A percentile compares a stretch with the other conserved stretches of the same genome.
These are phyloP conservation scores for Lasiodiplodia hormozganensis DNA, from an alignment of 2,329 filamentous ascomycete genomes.

Conservation along the genomic window DNA sequence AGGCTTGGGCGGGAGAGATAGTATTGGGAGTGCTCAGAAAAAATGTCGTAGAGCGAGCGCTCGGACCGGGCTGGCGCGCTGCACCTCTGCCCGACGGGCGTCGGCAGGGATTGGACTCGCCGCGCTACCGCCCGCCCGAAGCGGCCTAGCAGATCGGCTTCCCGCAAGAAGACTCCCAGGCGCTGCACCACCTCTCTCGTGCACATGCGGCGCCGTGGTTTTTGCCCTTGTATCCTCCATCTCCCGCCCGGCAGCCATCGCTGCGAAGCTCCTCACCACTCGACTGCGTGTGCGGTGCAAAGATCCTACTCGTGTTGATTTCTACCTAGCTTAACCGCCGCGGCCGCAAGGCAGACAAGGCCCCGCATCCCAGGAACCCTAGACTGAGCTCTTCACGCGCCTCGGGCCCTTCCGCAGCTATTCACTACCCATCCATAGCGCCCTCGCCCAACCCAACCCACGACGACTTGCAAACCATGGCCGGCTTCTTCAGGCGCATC, in stretches of 20 bases:
- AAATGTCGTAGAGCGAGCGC: constrained; percentile 16
- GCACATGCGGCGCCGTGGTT: constrained; percentile 28
- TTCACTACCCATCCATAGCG: constrained; percentile 20
- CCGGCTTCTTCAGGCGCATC: constrained; percentile 88
- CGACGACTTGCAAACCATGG: constrained; percentile 64
- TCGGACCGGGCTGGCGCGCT: constrained; percentile 16
- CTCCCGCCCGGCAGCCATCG: constrained; percentile 21
- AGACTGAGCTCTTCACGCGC: constrained; percentile 28
- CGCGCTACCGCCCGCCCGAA: constrained; percentile 18
- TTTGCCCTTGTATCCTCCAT: constrained; percentile 26
- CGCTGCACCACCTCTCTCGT: constrained; percentile 27
- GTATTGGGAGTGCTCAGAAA: constrained; percentile 5
- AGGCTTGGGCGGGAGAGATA: neutral
- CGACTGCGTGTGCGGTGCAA: constrained; percentile 20
- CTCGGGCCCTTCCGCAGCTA: constrained; percentile 26
- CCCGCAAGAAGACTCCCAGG: constrained; percentile 24
- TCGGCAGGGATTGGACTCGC: constrained; percentile 5
- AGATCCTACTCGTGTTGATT: constrained; percentile 2
- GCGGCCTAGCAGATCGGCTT: constrained; percentile 21
- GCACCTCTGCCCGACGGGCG: constrained; percentile 14
- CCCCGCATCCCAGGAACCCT: constrained; percentile 28
- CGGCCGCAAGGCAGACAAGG: constrained; percentile 27
- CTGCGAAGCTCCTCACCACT: constrained; percentile 20
- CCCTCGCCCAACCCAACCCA: neutral
- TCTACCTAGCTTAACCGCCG: constrained; percentile 20